Conservation (phyloP, 192 early-diverging fungal genomes). For the Ambispora gerdemannii region DNA sequence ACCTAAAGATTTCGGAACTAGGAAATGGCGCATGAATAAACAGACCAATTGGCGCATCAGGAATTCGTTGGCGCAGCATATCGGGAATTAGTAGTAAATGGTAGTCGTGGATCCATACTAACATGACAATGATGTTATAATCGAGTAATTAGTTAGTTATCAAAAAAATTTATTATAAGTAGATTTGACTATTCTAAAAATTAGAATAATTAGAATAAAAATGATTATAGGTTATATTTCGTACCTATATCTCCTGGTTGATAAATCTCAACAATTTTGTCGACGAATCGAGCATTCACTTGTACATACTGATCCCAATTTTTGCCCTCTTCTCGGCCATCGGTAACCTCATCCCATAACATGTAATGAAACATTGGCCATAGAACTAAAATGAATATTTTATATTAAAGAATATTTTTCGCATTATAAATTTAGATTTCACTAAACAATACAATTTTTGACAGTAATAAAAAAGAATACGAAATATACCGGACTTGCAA, state of each 20-base stretch:
- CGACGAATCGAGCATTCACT: conserved; percentile 78
- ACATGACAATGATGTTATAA: no score
- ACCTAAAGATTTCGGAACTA: conserved; percentile 92
- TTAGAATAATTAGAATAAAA: no score
- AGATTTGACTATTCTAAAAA: no score
- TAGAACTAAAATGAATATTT: no score
- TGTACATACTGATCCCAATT: conserved; percentile 80
- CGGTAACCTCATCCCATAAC: conserved; percentile 73
- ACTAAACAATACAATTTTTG: background rate
- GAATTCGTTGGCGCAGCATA: conserved; percentile 77
- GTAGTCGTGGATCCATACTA: conserved; percentile 99
- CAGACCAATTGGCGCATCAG: conserved; percentile 83
- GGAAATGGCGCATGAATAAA: conserved; percentile 98
- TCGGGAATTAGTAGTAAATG: conserved; percentile 89
- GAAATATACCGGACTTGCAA: conserved; percentile 82
- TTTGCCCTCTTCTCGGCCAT: conserved; percentile 58
- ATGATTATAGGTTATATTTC: conserved; percentile 5
- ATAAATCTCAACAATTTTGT: conserved; percentile 69
- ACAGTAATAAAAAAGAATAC: background rate
- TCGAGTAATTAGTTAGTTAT: no score
- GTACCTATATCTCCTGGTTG: conserved; percentile 74
- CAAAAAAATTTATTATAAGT: no score
- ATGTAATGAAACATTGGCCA: conserved; percentile 97
- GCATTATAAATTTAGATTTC: background rate
- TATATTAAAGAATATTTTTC: background rate